Percentiles rank a stretch among this genome's conserved stretches.
These are phyloP conservation scores for Phytophthora syringae DNA, from an alignment of 352 stramenopile genomes.

Conservation along the genomic window DNA sequence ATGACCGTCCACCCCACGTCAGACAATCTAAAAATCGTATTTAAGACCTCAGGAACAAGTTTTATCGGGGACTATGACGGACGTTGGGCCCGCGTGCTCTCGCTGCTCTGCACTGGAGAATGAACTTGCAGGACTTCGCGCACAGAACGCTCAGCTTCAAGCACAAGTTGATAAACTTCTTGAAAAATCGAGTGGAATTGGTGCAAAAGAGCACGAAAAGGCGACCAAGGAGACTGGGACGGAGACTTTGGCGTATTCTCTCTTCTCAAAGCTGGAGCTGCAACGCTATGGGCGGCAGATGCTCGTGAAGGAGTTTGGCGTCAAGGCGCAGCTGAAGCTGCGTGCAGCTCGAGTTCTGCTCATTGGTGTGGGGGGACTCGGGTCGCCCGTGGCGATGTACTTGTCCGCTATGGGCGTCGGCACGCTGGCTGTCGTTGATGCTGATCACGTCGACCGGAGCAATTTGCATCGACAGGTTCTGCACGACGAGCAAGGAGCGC, in stretches of 20 bases:
- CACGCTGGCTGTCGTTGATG: slow-evolving; percentile 94
- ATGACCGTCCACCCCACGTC: slow-evolving; percentile 15
- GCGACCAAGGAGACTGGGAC: neutral
- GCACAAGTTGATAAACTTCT: slow-evolving; percentile 21
- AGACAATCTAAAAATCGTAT: slow-evolving; percentile 16
- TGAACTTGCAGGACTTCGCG: slow-evolving; percentile 32
- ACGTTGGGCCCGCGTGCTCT: slow-evolving; percentile 14
- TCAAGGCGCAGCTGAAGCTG: slow-evolving; percentile 88
- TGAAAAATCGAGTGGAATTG: neutral
- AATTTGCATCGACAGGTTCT: slow-evolving; percentile 98
- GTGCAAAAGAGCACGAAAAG: slow-evolving; percentile 3
- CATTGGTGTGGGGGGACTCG: slow-evolving; percentile 95
- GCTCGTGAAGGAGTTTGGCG: slow-evolving; percentile 92
- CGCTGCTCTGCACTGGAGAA: slow-evolving; percentile 35
- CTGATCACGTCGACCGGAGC: slow-evolving; percentile 94
- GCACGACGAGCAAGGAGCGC: slow-evolving; percentile 85
- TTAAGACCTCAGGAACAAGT: slow-evolving; percentile 14
- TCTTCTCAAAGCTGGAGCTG: slow-evolving; percentile 56
- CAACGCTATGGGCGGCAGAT: slow-evolving; percentile 96
- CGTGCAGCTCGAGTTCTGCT: slow-evolving; percentile 85
- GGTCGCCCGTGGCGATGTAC: slow-evolving; percentile 95
- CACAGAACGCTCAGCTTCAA: slow-evolving; percentile 37
- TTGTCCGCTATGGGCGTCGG: slow-evolving; percentile 95
- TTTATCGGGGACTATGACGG: too few relatives aligned
- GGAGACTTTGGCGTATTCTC: slow-evolving; percentile 39